Conservation (phyloP, 2,329 filamentous ascomycete genomes). For the Trichoderma sp. region DNA sequence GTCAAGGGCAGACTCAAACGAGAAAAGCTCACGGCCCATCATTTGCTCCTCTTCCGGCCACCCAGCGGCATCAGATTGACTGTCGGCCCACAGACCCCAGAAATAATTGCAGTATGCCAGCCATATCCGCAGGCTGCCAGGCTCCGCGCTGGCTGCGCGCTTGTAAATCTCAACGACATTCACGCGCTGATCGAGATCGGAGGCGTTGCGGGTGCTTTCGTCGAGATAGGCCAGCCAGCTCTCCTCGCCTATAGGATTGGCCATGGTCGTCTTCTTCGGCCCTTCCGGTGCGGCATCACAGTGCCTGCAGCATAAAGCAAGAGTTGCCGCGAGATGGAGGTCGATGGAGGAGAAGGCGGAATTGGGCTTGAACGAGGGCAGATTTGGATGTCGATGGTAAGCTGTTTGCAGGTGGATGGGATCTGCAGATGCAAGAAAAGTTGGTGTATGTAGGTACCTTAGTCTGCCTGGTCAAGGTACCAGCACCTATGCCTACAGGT, state of each 20-base stretch:
- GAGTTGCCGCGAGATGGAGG: neutral
- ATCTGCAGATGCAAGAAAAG: constrained; percentile 2
- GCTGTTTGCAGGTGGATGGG: neutral
- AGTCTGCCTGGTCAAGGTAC: neutral
- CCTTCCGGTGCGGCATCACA: constrained; percentile 28
- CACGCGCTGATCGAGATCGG: constrained; percentile 64
- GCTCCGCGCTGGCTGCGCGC: constrained; percentile 66
- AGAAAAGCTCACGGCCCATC: constrained; percentile 69
- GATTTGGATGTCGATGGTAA: neutral
- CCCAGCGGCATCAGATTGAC: constrained; percentile 50
- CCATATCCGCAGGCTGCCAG: constrained; percentile 72
- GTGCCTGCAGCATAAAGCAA: neutral
- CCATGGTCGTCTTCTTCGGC: constrained; percentile 37
- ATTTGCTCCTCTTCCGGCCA: constrained; percentile 66
- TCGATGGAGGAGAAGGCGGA: neutral
- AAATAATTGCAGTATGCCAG: constrained; percentile 75
- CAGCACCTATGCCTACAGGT: too few relatives aligned
- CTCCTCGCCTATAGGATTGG: constrained; percentile 67
- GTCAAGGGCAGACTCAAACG: constrained; percentile 61
- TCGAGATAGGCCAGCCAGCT: constrained; percentile 75
- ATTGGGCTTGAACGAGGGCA: neutral
- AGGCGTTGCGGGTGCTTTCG: constrained; percentile 61
- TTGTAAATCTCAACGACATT: constrained; percentile 69
- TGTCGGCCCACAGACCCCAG: constrained; percentile 65
- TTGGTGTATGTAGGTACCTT: neutral